Percentiles rank a stretch among this genome's conserved stretches.
phyloP scores from a whole-genome alignment of 257 asterid species.

The Linaria vulgaris region DNA sequence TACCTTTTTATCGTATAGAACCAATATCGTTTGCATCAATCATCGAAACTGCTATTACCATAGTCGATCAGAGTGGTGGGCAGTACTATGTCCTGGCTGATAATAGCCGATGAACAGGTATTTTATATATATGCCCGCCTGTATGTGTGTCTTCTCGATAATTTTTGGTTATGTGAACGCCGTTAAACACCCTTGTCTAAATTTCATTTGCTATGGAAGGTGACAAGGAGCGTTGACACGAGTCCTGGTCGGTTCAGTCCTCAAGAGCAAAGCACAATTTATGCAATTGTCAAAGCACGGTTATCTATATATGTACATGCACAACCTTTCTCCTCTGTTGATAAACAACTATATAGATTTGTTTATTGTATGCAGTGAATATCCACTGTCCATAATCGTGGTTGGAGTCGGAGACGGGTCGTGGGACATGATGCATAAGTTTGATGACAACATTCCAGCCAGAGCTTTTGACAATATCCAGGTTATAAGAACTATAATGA shows the following conservation, averaged over 20 bases:
- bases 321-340: neutral
- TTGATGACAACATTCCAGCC: conserved; percentile 88
- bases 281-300: conserved; percentile 91
- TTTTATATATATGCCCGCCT: neutral
- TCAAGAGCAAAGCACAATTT: conserved; percentile 70
- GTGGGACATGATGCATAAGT: conserved; percentile 83
- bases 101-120: conserved; percentile 96
- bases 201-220: conserved; percentile 34
- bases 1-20: conserved; percentile 37
- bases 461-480: conserved; percentile 84
- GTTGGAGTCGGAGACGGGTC: conserved; percentile 99
- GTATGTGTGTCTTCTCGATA: too few relatives aligned
- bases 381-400: conserved; percentile 80
- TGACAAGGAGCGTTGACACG: conserved; percentile 79
- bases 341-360: neutral
- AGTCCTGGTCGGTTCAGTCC: conserved; percentile 61
- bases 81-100: conserved; percentile 82
- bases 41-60: conserved; percentile 76
- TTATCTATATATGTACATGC: too few relatives aligned
- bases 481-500: conserved; percentile 42
- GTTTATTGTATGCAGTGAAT: conserved; percentile 44
- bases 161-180: too few relatives aligned
- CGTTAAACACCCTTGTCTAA: too few relatives aligned
- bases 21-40: conserved; percentile 91
- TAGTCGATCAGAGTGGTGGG: conserved; percentile 81